Evolutionary conservation across 2,329 filamentous ascomycete species (phyloP).

Genomic region (Colletotrichum phormii): DNA sequence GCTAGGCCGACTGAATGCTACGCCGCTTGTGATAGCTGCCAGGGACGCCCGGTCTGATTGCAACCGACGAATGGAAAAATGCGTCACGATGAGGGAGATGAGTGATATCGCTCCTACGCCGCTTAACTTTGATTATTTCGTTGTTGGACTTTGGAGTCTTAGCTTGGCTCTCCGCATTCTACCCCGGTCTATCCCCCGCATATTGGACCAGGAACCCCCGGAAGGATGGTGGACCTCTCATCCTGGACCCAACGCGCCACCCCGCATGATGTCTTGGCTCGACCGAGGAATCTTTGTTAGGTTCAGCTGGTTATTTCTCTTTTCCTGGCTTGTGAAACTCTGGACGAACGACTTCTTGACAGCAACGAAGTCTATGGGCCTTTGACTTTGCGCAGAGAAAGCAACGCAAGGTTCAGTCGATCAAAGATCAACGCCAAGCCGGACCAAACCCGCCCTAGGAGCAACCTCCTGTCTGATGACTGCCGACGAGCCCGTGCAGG

Average conservation of each 20-base stretch:
- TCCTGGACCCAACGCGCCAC: constrained; percentile 1
- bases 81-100: constrained; percentile 8
- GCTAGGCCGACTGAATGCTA: constrained; percentile 7
- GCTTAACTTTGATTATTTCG: neutral
- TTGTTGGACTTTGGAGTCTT: neutral
- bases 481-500: neutral
- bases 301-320: constrained; percentile 6
- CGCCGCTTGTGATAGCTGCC: neutral
- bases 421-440: constrained; percentile 25
- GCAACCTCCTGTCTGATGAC: neutral
- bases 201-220: constrained; percentile 25
- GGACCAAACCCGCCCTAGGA: neutral
- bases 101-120: neutral
- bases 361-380: neutral
- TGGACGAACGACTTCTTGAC: constrained; percentile 10
- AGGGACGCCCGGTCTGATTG: neutral
- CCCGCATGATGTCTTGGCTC: constrained; percentile 1
- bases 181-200: constrained; percentile 27
- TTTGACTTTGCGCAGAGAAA: neutral
- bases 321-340: constrained; percentile 22
- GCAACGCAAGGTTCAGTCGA: neutral
- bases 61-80: neutral
- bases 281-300: constrained; percentile 19
- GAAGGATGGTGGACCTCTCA: neutral
- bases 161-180: constrained; percentile 16